Evolutionary conservation across 352 stramenopile genomes (phyloP), one percentile per base, ranked within the genome.

Genomic region (Globisporangium viniferum): DNA sequence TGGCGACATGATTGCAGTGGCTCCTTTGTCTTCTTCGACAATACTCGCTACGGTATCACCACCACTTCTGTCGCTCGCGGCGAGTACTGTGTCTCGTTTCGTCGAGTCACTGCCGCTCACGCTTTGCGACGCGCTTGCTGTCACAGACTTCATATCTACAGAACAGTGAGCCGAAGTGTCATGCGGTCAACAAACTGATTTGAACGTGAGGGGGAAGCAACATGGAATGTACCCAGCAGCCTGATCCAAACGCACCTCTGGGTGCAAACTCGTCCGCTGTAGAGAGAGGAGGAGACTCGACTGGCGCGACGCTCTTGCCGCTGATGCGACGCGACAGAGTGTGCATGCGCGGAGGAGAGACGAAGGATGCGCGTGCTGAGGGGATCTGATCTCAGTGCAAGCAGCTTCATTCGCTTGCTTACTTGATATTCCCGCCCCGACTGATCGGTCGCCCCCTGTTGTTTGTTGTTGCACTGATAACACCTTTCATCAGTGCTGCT

Each of bases 301-400:
- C 10, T 14, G 49, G 33, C 53, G 62, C 10, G 51, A 22, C 29
- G 31, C 35, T 59, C 27, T 62, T 62, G 62, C 53, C n/a, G 36
- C 27, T 62, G 7, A 60, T 48, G 62, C 53, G 53, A n/a, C 39
- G 62, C 35, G 62, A 27, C 15, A 68, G 35, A 49, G 41, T 49
- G 41, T 1, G 41, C 41, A 49, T 49, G 41, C 15, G 15, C 15
- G 4, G 6, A 49, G 41, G 41, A 49, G 14, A 33, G 20, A 44
- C 54, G 29, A n/a, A 27, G 2, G 48, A 15, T 14, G 41, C 15
- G 15, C 18, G 41, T 49, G 41, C 41, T 9, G 41, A 49, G 15
- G 39, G 39, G 14, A 6, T 6, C 39, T 44, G 39, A 46, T 46
- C 12, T 46, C 18, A 5, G 5, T 41, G 18, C 41, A 46, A 46